Percentiles rank a stretch among this genome's conserved stretches.
These are phyloP conservation scores for Populus tremula DNA, from an alignment of 345 rosid species.

Conservation along the genomic window DNA sequence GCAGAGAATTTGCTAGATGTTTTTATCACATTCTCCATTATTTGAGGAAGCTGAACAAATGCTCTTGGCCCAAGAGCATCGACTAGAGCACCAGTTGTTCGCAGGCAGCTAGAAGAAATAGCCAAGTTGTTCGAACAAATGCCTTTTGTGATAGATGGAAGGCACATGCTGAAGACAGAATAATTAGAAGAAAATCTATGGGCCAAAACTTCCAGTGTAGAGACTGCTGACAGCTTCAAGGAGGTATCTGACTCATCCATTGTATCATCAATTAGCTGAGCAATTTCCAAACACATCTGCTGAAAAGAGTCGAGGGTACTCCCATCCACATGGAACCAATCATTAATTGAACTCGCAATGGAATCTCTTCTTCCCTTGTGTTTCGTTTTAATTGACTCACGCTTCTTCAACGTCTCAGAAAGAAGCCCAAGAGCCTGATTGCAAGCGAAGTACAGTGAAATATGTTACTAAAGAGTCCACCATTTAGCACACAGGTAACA, in stretches of 20 bases:
- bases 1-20: slow-evolving; percentile 34
- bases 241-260: slow-evolving; percentile 49
- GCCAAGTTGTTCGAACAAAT: slow-evolving; percentile 54
- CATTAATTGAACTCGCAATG: slow-evolving; percentile 25
- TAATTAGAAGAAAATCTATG: slow-evolving; percentile 58
- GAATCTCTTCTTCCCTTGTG: slow-evolving; percentile 40
- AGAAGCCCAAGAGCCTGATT: slow-evolving; percentile 79
- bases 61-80: slow-evolving; percentile 88
- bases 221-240: slow-evolving; percentile 63
- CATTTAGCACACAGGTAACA: not conserved
- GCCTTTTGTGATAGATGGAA: slow-evolving; percentile 55
- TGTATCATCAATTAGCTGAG: slow-evolving; percentile 52
- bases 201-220: slow-evolving; percentile 74
- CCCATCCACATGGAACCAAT: slow-evolving; percentile 61
- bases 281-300: slow-evolving; percentile 63
- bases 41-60: slow-evolving; percentile 60
- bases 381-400: slow-evolving; percentile 40
- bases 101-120: slow-evolving; percentile 74
- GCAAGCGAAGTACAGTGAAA: not conserved
- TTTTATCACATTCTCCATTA: slow-evolving; percentile 63
- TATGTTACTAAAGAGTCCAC: not conserved
- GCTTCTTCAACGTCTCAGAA: slow-evolving; percentile 58
- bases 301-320: slow-evolving; percentile 49
- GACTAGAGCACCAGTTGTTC: slow-evolving; percentile 66
- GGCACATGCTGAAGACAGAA: slow-evolving; percentile 67